Evolutionary conservation across 2,329 filamentous ascomycete genomes (phyloP).

Genomic region (Endothia cerciana): DNA sequence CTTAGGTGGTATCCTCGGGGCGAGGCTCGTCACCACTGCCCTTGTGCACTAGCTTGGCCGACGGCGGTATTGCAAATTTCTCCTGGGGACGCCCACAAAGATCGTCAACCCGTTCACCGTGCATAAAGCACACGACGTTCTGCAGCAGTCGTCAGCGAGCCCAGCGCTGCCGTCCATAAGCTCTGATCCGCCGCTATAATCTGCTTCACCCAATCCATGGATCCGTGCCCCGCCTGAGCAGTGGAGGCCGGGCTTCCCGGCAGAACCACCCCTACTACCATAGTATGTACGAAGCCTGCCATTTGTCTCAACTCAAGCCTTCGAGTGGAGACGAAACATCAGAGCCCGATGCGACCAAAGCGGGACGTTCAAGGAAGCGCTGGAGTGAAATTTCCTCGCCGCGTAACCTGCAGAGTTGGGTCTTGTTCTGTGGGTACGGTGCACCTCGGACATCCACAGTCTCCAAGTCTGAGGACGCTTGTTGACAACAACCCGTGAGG

Average conservation of each 20-base stretch:
- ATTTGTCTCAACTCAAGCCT: conserved; percentile 3
- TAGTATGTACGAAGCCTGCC: conserved; percentile 1
- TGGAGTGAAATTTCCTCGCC: neutral
- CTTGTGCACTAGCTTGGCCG: neutral
- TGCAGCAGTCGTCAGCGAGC: neutral
- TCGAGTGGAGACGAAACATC: conserved; percentile 6
- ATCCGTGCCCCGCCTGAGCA: neutral
- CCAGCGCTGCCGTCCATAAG: neutral
- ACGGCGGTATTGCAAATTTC: neutral
- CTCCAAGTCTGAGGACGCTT: neutral
- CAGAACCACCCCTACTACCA: too few relatives aligned
- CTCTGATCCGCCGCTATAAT: conserved; percentile 4
- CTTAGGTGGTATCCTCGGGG: neutral
- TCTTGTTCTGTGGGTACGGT: neutral
- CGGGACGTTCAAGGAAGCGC: neutral
- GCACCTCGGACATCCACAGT: neutral
- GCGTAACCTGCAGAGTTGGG: neutral
- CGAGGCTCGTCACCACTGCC: neutral
- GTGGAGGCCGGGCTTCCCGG: neutral
- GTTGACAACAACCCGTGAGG: neutral
- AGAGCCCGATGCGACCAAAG: conserved; percentile 6
- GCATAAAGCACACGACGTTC: conserved; percentile 12
- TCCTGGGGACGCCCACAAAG: neutral
- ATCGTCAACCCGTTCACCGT: conserved; percentile 4
- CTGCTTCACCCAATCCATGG: neutral